Conservation (phyloP, 169 alveolate species). For the Eimeria necatrix region DNA sequence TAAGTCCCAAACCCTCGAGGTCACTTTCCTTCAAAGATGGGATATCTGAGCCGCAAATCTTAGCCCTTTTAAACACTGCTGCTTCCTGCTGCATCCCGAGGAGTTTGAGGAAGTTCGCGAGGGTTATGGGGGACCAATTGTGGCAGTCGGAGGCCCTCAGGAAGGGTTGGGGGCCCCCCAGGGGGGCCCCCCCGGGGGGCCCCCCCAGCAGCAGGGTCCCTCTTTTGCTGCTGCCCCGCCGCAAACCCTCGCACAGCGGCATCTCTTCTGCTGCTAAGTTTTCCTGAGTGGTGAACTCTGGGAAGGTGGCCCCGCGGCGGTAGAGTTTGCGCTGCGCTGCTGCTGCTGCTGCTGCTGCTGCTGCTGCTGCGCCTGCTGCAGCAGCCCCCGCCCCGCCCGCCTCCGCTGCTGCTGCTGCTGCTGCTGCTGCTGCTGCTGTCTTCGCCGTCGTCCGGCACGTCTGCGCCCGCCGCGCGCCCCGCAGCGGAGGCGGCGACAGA, state of each 20-base stretch:
- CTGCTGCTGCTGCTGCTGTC: too few relatives aligned
- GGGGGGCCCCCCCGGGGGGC: background rate
- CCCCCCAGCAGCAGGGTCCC: background rate
- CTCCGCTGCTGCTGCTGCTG: too few relatives aligned
- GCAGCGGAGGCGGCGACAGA: too few relatives aligned
- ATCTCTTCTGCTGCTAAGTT: slow-evolving; percentile 29
- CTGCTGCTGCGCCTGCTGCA: too few relatives aligned
- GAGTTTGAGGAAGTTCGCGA: slow-evolving; percentile 36
- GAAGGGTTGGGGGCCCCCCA: background rate
- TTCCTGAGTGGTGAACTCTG: slow-evolving; percentile 55
- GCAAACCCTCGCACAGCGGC: slow-evolving; percentile 41
- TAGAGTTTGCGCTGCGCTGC: background rate
- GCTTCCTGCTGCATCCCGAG: slow-evolving; percentile 51
- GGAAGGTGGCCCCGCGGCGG: slow-evolving; percentile 51
- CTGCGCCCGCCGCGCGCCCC: too few relatives aligned
- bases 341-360: too few relatives aligned
- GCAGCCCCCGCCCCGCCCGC: too few relatives aligned
- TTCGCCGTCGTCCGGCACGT: background rate
- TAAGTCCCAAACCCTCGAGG: slow-evolving; percentile 23
- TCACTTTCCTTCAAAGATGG: background rate
- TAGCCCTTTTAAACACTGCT: background rate
- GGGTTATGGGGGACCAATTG: slow-evolving; percentile 45
- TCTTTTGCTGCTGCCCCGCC: slow-evolving; percentile 9
- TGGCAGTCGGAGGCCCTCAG: slow-evolving; percentile 62
- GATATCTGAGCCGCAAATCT: slow-evolving; percentile 36